phyloP scores from a whole-genome alignment of 169 alveolate genomes.

The Sarcocystis neurona region DNA sequence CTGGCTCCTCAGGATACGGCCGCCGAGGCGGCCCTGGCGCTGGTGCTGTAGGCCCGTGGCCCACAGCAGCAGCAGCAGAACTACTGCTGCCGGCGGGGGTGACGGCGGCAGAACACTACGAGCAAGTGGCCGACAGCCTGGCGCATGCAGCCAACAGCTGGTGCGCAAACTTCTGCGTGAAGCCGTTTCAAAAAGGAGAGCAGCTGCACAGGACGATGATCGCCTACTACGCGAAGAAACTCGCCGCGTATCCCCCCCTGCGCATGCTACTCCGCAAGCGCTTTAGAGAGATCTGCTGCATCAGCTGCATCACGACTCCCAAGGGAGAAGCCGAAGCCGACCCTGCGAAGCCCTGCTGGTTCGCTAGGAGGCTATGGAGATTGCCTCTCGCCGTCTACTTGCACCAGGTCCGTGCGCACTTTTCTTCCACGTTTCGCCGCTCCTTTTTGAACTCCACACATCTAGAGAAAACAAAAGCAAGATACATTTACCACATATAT shows the following conservation, averaged over 20 bases:
- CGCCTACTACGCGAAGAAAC: conserved; percentile 4
- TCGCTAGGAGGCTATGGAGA: conserved; percentile 46
- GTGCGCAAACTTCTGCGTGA: background rate
- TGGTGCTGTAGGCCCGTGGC: background rate
- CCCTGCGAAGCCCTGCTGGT: conserved; percentile 59
- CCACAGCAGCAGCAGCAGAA: conserved; percentile 14
- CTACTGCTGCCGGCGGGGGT: conserved; percentile 6
- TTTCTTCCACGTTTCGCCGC: background rate
- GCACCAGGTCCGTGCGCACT: background rate
- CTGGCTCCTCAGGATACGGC: background rate
- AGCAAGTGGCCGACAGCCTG: background rate
- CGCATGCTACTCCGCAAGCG: conserved; percentile 1
- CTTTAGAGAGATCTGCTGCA: background rate
- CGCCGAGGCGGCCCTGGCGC: conserved; percentile 18
- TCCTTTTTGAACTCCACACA: background rate
- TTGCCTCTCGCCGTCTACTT: background rate
- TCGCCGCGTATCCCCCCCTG: conserved; percentile 4
- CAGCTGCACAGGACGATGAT: conserved; percentile 31
- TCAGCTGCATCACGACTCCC: conserved; percentile 26
- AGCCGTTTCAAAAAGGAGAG: conserved; percentile 25
- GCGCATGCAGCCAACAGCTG: conserved; percentile 36
- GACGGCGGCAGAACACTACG: conserved; percentile 13
- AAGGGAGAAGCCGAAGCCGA: conserved; percentile 47
- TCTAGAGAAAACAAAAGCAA: background rate
- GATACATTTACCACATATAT: too few species aligned